Percentiles rank a stretch among this genome's conserved stretches.
phyloP scores from a whole-genome alignment of 108 stramenopile genomes.

The Discostella stelligeroides region DNA sequence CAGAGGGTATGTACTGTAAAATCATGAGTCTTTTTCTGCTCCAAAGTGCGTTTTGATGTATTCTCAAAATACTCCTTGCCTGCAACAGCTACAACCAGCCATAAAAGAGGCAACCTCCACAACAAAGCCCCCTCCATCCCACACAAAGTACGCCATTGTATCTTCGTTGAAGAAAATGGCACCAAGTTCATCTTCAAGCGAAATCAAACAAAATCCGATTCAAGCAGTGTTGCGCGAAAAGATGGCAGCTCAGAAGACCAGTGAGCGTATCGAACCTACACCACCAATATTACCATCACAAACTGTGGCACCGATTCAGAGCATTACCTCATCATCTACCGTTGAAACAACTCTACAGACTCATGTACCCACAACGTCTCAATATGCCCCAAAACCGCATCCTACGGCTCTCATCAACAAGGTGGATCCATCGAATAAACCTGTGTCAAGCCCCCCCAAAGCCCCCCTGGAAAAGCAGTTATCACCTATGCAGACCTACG shows the following conservation, averaged over 20 bases:
- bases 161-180: slow-evolving; percentile 36
- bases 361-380: slow-evolving; percentile 15
- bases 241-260: slow-evolving; percentile 48
- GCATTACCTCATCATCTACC: slow-evolving; percentile 17
- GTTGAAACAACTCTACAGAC: slow-evolving; percentile 12
- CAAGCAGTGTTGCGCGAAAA: slow-evolving; percentile 79
- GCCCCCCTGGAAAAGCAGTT: slow-evolving; percentile 21
- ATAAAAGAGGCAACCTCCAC: slow-evolving; percentile 13
- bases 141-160: slow-evolving; percentile 39
- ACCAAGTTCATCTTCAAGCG: slow-evolving; percentile 31
- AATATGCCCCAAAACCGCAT: slow-evolving; percentile 14
- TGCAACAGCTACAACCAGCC: slow-evolving; percentile 26
- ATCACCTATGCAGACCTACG: slow-evolving; percentile 84
- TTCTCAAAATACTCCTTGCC: too few relatives aligned
- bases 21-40: slow-evolving; percentile 27
- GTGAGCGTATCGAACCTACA: slow-evolving; percentile 19
- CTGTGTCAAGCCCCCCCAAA: slow-evolving; percentile 12
- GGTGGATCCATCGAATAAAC: slow-evolving; percentile 39
- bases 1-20: slow-evolving; percentile 43
- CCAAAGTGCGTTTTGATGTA: slow-evolving; percentile 14
- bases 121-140: slow-evolving; percentile 14
- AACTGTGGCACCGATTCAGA: slow-evolving; percentile 12
- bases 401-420: slow-evolving; percentile 26
- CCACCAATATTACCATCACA: slow-evolving; percentile 8
- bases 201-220: slow-evolving; percentile 21